Conservation (phyloP, 495 filamentous ascomycete genomes). For the Penicillium goetzii region DNA sequence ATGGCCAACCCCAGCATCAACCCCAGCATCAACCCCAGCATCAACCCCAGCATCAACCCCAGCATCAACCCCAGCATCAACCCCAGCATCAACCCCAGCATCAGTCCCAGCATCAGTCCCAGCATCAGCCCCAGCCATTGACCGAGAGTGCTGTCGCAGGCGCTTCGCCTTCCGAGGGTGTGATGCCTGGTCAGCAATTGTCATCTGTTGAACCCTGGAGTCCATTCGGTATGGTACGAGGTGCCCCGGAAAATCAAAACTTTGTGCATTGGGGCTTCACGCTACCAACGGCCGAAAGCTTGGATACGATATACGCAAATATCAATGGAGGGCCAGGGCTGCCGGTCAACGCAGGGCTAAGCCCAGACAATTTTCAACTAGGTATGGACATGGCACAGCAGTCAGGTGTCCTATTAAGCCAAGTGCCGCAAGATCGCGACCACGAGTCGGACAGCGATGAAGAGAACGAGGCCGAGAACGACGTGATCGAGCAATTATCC, state of each 20-base stretch:
- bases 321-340: conserved; percentile 29
- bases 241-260: conserved; percentile 30
- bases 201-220: conserved; percentile 30
- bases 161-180: conserved; percentile 23
- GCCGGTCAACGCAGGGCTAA: conserved; percentile 32
- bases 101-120: too few species aligned
- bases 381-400: conserved; percentile 44
- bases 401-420: conserved; percentile 32
- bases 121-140: background rate
- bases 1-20: conserved; percentile 17
- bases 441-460: conserved; percentile 48
- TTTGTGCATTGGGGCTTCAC: conserved; percentile 45
- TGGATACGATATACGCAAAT: conserved; percentile 47
- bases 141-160: conserved; percentile 13
- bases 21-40: too few species aligned
- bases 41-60: too few species aligned
- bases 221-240: conserved; percentile 32
- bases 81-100: background rate
- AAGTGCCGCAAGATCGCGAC: conserved; percentile 28
- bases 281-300: conserved; percentile 47
- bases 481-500: conserved; percentile 51
- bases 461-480: conserved; percentile 48
- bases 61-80: background rate
- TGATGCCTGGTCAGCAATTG: conserved; percentile 19
- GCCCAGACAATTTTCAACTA: conserved; percentile 38